Conservation (phyloP, 805 yeast genomes). For the Metschnikowia continentalis region DNA sequence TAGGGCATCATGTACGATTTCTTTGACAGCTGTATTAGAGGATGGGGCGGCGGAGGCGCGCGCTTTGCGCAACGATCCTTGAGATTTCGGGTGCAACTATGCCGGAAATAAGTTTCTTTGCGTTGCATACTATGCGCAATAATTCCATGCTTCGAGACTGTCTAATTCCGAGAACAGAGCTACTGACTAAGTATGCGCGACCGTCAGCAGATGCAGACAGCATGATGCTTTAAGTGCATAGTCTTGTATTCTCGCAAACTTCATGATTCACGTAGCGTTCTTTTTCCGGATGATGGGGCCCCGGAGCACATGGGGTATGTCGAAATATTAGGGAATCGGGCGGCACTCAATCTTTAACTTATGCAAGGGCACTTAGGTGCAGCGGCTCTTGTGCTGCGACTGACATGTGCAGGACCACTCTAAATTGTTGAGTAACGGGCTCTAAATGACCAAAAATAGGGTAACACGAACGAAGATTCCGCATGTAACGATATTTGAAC, state of each 20-base stretch:
- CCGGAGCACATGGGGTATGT: background rate
- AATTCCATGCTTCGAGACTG: conserved; percentile 1
- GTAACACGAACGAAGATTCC: background rate
- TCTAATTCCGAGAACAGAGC: conserved; percentile 1
- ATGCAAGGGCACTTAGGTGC: background rate
- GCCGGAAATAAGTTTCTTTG: background rate
- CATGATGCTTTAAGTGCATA: background rate
- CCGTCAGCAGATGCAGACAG: background rate
- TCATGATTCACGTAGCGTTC: too few species aligned
- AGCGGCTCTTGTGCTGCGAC: background rate
- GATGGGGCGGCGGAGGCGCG: background rate
- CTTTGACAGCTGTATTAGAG: background rate
- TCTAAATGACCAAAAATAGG: background rate
- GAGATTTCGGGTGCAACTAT: background rate
- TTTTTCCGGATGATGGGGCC: too few species aligned
- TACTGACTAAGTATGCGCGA: background rate
- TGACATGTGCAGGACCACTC: background rate
- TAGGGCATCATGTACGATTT: background rate
- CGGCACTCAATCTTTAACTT: background rate
- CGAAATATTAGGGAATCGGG: background rate
- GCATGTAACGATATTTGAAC: background rate
- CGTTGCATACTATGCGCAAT: background rate
- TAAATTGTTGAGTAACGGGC: background rate
- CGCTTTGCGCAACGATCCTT: background rate
- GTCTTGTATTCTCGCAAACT: background rate